Evolutionary conservation across 805 yeast species (phyloP).

Genomic region (Candida xyloterini): DNA sequence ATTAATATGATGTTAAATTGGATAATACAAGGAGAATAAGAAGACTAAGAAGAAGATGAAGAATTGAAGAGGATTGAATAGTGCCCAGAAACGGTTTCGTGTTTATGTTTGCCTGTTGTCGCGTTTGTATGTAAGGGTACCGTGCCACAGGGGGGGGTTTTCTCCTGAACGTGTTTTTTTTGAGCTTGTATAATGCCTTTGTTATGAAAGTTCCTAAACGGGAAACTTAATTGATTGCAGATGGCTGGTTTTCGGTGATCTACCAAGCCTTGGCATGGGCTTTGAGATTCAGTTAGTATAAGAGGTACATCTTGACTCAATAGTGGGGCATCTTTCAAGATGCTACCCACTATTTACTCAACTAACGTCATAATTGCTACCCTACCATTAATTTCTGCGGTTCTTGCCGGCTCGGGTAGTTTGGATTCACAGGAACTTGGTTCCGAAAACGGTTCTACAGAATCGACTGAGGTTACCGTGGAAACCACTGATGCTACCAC

Average conservation of each 20-base stretch:
- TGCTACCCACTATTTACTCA: slow-evolving; percentile 14
- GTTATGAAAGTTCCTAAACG: slow-evolving; percentile 15
- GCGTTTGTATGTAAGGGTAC: slow-evolving; percentile 1
- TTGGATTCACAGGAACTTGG: slow-evolving; percentile 11
- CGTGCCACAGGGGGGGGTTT: slow-evolving; percentile 8
- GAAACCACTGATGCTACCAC: slow-evolving; percentile 1
- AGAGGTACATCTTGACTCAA: background rate
- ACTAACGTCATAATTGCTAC: slow-evolving; percentile 13
- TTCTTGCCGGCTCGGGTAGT: slow-evolving; percentile 16
- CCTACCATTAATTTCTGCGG: slow-evolving; percentile 11
- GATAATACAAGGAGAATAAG: too few relatives aligned
- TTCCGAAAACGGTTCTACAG: background rate
- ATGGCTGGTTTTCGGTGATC: slow-evolving; percentile 17
- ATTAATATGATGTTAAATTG: too few relatives aligned
- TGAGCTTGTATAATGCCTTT: background rate
- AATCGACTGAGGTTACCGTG: background rate
- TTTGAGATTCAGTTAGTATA: background rate
- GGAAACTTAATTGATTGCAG: slow-evolving; percentile 16
- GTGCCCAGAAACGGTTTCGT: too few relatives aligned
- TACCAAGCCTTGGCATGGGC: slow-evolving; percentile 5
- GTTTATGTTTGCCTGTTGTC: background rate
- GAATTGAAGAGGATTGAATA: too few relatives aligned
- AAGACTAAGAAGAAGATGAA: too few relatives aligned
- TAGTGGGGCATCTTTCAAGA: background rate
- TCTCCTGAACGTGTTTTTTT: background rate